phyloP scores from a whole-genome alignment of 2,329 filamentous ascomycete genomes.

The Zymoseptoria pseudotritici region DNA sequence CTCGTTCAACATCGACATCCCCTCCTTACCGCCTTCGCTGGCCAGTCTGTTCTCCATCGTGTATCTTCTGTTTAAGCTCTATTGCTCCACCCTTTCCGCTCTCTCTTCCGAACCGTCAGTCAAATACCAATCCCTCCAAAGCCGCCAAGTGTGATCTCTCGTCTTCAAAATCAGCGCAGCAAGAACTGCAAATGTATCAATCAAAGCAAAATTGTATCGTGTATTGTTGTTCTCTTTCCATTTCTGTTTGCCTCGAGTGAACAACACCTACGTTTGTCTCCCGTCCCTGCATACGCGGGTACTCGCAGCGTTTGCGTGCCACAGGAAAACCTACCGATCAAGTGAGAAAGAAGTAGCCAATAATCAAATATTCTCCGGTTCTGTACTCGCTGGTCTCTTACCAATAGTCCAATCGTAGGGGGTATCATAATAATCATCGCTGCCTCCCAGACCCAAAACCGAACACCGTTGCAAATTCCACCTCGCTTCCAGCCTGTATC shows the following conservation, averaged over 20 bases:
- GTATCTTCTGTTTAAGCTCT: not conserved
- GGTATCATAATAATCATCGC: conserved; percentile 1
- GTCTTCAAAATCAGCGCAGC: too few relatives aligned
- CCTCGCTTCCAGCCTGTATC: too few relatives aligned
- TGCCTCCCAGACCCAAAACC: not conserved
- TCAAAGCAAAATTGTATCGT: not conserved
- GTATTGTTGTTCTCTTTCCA: not conserved
- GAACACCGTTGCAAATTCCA: too few relatives aligned
- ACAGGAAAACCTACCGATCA: not conserved
- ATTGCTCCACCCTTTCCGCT: not conserved
- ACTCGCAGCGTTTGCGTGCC: not conserved
- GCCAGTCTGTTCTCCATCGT: too few relatives aligned
- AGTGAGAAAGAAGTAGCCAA: not conserved
- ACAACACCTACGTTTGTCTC: not conserved
- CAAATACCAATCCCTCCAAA: too few relatives aligned
- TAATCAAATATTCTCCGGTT: not conserved
- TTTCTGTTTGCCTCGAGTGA: not conserved
- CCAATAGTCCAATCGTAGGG: not conserved
- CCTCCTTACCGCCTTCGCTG: too few relatives aligned
- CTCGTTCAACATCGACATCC: too few relatives aligned
- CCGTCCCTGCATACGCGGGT: not conserved
- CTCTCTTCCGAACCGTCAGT: not conserved
- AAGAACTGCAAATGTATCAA: too few relatives aligned
- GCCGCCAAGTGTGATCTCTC: too few relatives aligned
- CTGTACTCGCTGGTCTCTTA: not conserved